Conservation (phyloP, 78 protist genomes). For the Planoprotostelium fungivorum region DNA sequence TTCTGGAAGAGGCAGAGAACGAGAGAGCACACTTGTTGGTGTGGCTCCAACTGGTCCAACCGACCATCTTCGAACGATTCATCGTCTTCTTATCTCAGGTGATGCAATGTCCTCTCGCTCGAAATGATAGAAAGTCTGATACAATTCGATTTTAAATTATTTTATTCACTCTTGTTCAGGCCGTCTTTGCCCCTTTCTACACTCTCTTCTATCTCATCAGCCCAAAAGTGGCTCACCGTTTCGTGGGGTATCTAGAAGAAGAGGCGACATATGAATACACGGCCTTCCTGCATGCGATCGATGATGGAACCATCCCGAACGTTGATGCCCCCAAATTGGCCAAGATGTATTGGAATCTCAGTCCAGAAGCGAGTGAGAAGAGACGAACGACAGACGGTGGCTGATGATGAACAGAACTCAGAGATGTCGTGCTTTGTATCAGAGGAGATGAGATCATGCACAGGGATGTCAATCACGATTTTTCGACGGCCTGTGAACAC, state of each 20-base stretch:
- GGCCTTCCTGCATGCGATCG: slow-evolving; percentile 22
- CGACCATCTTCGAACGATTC: slow-evolving; percentile 17
- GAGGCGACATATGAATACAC: slow-evolving; percentile 23
- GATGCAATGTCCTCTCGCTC: too few relatives aligned
- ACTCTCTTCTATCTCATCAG: slow-evolving; percentile 18
- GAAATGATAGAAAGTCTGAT: too few relatives aligned
- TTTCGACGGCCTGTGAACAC: background rate
- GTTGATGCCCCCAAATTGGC: slow-evolving; percentile 75
- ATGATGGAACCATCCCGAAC: slow-evolving; percentile 25
- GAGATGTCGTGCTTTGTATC: slow-evolving; percentile 68
- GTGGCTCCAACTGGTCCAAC: slow-evolving; percentile 50
- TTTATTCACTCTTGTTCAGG: slow-evolving; percentile 52
- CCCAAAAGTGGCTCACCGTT: slow-evolving; percentile 72
- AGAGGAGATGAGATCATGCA: slow-evolving; percentile 84
- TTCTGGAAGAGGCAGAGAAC: slow-evolving; percentile 83
- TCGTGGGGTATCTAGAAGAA: slow-evolving; percentile 87
- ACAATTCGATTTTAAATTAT: background rate
- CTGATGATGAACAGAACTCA: slow-evolving; percentile 1
- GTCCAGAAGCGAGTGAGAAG: slow-evolving; percentile 38
- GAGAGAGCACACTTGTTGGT: slow-evolving; percentile 89
- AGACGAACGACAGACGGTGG: background rate
- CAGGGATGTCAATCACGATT: slow-evolving; percentile 72
- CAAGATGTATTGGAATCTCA: slow-evolving; percentile 67
- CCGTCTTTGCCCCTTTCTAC: slow-evolving; percentile 33
- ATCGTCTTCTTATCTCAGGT: background rate